Percentiles rank a stretch among this genome's conserved stretches.
Conservation (phyloP, 2,329 filamentous ascomycete species). For the Monosporascus sp. region DNA sequence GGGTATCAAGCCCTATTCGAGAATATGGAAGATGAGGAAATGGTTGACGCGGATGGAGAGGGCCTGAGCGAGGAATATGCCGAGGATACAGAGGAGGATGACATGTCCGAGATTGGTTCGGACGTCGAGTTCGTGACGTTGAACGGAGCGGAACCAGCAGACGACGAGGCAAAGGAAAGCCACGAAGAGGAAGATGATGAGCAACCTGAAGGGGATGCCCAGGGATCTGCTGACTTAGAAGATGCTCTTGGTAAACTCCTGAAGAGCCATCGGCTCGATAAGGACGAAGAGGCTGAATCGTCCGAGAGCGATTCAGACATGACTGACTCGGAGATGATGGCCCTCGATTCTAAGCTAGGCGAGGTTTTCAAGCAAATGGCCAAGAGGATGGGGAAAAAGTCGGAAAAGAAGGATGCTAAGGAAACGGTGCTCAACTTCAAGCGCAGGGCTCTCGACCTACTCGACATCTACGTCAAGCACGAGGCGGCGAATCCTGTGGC, state of each 20-base stretch:
- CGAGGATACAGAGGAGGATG: conserved; percentile 36
- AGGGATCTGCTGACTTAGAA: conserved; percentile 53
- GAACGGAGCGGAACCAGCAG: conserved; percentile 38
- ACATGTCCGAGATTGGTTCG: conserved; percentile 30
- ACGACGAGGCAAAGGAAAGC: conserved; percentile 28
- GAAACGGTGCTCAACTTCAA: conserved; percentile 93
- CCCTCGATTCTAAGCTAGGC: conserved; percentile 74
- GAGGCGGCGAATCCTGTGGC: conserved; percentile 65
- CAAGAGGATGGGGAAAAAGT: conserved; percentile 66
- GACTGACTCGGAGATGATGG: conserved; percentile 94
- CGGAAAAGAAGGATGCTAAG: conserved; percentile 81
- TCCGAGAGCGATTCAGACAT: conserved; percentile 72
- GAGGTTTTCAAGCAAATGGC: conserved; percentile 79
- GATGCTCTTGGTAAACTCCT: conserved; percentile 74
- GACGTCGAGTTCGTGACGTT: conserved; percentile 37
- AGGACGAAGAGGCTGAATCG: conserved; percentile 50
- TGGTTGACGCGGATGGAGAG: conserved; percentile 38
- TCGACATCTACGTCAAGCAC: conserved; percentile 79
- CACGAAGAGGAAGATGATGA: conserved; percentile 39
- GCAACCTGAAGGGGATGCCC: conserved; percentile 31
- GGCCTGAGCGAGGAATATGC: conserved; percentile 38
- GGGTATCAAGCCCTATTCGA: conserved; percentile 87
- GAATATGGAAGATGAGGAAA: conserved; percentile 58
- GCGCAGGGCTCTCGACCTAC: conserved; percentile 81
- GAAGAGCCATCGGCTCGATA: conserved; percentile 62